Evolutionary conservation across 2,329 filamentous ascomycete species (phyloP).

Genomic region (Dothistroma septosporum): DNA sequence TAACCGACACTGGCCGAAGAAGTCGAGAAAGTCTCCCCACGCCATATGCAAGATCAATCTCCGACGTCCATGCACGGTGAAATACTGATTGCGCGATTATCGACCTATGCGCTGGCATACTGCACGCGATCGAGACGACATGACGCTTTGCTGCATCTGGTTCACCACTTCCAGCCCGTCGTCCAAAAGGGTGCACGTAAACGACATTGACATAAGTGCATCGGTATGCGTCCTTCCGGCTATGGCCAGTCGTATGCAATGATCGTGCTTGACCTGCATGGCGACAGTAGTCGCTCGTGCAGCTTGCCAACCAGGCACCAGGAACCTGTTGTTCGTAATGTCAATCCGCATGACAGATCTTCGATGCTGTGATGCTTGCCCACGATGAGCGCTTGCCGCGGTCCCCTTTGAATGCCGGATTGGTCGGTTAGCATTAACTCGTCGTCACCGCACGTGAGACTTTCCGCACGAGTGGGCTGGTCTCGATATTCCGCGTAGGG

Average conservation of each 20-base stretch:
- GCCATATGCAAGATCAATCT: not conserved
- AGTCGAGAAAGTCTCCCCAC: not conserved
- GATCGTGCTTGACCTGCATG: not conserved
- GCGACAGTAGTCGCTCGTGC: not conserved
- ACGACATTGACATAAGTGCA: not conserved
- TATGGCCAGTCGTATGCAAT: not conserved
- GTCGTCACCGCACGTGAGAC: not conserved
- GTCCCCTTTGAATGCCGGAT: not conserved
- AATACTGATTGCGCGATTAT: not conserved
- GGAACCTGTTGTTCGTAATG: not conserved
- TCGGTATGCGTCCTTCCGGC: not conserved
- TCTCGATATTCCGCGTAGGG: no score
- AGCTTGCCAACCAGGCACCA: not conserved
- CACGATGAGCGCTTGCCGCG: not conserved
- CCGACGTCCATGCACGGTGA: not conserved
- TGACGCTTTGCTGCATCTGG: not conserved
- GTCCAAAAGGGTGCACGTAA: not conserved
- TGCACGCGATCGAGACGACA: not conserved
- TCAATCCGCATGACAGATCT: not conserved
- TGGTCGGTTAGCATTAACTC: not conserved
- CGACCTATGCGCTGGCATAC: not conserved
- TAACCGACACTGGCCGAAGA: not conserved
- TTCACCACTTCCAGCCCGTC: not conserved
- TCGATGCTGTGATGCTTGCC: not conserved
- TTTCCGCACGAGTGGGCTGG: no score